phyloP scores from a whole-genome alignment of 768 basidiomycete species.

The Zangia roseola region DNA sequence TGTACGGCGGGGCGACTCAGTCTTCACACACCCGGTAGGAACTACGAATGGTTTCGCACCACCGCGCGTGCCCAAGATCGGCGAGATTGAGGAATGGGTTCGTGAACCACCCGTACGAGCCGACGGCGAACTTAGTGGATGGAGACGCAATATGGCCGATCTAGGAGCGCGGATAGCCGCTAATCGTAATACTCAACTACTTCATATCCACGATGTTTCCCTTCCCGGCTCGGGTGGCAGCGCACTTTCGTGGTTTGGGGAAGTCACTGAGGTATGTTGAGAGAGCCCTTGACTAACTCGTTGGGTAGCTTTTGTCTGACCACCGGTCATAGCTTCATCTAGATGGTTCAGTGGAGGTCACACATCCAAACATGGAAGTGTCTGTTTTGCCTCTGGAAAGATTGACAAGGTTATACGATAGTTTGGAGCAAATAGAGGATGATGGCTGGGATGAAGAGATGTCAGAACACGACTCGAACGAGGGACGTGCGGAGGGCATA shows the following conservation, averaged over 20 bases:
- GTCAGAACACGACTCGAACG: slow-evolving; percentile 36
- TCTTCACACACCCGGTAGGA: slow-evolving; percentile 72
- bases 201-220: slow-evolving; percentile 42
- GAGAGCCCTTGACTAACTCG: slow-evolving; percentile 1
- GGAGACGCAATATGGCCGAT: slow-evolving; percentile 72
- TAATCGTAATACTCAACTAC: slow-evolving; percentile 38
- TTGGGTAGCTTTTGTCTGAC: slow-evolving; percentile 5
- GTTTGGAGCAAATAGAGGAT: slow-evolving; percentile 76
- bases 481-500: slow-evolving; percentile 41
- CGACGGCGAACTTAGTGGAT: slow-evolving; percentile 57
- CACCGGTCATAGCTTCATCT: slow-evolving; percentile 53
- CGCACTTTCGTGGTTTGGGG: slow-evolving; percentile 77
- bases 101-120: slow-evolving; percentile 52
- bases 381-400: slow-evolving; percentile 60
- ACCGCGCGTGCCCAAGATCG: slow-evolving; percentile 79
- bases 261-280: slow-evolving; percentile 67
- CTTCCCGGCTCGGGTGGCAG: slow-evolving; percentile 40
- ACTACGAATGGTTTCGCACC: slow-evolving; percentile 68
- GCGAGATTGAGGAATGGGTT: slow-evolving; percentile 81
- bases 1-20: slow-evolving; percentile 79
- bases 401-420: slow-evolving; percentile 77
- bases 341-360: slow-evolving; percentile 73
- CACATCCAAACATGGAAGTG: slow-evolving; percentile 56
- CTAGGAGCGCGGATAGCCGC: slow-evolving; percentile 58
- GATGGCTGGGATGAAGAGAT: slow-evolving; percentile 51